Conservation (phyloP, 2,329 filamentous ascomycete species). For the Penicillium sp. region DNA sequence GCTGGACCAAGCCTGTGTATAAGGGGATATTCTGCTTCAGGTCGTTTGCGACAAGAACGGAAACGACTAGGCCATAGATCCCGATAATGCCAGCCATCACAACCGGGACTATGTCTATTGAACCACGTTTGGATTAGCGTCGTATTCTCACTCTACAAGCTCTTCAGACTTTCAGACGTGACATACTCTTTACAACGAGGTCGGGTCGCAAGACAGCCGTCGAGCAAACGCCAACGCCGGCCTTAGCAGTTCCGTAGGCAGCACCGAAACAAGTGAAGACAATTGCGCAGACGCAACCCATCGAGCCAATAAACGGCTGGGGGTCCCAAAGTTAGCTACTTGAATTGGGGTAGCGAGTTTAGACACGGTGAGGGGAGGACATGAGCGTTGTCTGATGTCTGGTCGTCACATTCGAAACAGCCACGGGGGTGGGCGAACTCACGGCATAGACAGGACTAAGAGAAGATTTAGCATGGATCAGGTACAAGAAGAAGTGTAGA, state of each 20-base stretch:
- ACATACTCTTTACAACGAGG: constrained; percentile 97
- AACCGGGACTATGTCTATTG: constrained; percentile 91
- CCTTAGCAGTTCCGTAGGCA: constrained; percentile 98
- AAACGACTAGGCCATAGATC: constrained; percentile 92
- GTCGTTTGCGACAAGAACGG: constrained; percentile 81
- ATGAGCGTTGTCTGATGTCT: constrained; percentile 1
- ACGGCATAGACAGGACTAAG: constrained; percentile 94
- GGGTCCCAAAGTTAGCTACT: background rate
- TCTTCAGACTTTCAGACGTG: background rate
- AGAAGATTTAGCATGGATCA: background rate
- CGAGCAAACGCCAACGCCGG: constrained; percentile 94
- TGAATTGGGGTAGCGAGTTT: background rate
- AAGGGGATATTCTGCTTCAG: constrained; percentile 69
- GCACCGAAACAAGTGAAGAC: constrained; percentile 96
- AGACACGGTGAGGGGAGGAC: background rate
- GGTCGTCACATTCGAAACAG: constrained; percentile 8
- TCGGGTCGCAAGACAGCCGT: constrained; percentile 98
- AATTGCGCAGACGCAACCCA: constrained; percentile 92
- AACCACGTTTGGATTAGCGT: constrained; percentile 15
- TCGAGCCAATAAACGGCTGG: constrained; percentile 90
- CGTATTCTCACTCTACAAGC: background rate
- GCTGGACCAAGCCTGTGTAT: constrained; percentile 80
- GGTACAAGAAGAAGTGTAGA: background rate
- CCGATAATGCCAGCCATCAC: constrained; percentile 99
- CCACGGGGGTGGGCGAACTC: constrained; percentile 55